Base-by-base conservation (phyloP, 129 eudicot genomes). In the Escallonia rubra region DNA sequence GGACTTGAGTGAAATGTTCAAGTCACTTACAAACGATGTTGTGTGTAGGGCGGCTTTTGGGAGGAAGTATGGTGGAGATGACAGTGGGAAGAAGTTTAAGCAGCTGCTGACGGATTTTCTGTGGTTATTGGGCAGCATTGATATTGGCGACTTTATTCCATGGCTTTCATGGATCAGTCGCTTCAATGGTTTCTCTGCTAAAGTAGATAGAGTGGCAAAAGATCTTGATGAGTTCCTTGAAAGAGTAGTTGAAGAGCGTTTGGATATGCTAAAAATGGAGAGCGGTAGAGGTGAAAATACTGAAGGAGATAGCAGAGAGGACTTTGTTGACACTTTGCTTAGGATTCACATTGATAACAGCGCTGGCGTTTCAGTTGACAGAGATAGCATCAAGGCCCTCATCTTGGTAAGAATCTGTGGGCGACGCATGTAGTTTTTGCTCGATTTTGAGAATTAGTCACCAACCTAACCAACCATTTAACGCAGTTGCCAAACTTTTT, bases 41-140 rank as follows among this genome's bases (percentile, higher is more conserved):
- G 74, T 78, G 34, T 82, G 85, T 51, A 81, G 74, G 72, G 72
- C 70, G 15, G 86, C 94, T 0, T 79, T 91, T 13, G 96, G 97
- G 38, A 68, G 66, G 78, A 85, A 79, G 70, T 81, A 74, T 9
- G 61, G 84, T 7, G 76, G 58, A 10, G 83, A 75, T 1, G 87
- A 71, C n/a, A 41, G 38, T 1, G 81, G 80, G 14, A 11, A 15
- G 77, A 78, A 44, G 73, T 78, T 88, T 4, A 67, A 59, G 75
- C 41, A 56, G 72, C 6, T 85, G 67, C 46, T 75, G 69, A 8
- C 5, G 40, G 93, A 86, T 44, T 68, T 76, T 46, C 69, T 42
- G 39, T 69, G 44, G 62, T 50, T 79, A 15, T 43, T 85, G 52
- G 85, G 90, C 13, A 9, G 14, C 10, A 72, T 72, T 62, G 10